phyloP scores from a whole-genome alignment of 2,329 filamentous ascomycete genomes.

The Sclerotinia nivalis region DNA sequence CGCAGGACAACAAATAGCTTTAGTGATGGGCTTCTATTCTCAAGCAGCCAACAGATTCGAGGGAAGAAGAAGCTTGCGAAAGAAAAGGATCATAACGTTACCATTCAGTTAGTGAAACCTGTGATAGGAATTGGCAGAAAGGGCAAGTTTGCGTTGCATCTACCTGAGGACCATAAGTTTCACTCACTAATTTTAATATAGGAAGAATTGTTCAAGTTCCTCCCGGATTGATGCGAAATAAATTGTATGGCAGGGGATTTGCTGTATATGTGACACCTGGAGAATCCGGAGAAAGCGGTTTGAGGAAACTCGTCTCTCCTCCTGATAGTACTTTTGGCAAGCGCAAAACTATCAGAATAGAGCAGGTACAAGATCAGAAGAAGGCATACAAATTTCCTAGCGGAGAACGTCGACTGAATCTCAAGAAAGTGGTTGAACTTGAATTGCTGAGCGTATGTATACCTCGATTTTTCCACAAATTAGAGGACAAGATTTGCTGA shows the following conservation, averaged over 20 bases:
- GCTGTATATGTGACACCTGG: conserved; percentile 53
- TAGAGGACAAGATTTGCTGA: conserved; percentile 25
- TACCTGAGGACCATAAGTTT: neutral
- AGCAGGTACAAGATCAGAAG: conserved; percentile 15
- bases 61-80: conserved; percentile 49
- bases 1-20: conserved; percentile 35
- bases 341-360: conserved; percentile 47
- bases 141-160: conserved; percentile 42
- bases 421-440: conserved; percentile 26
- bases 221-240: conserved; percentile 55
- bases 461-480: conserved; percentile 15
- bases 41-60: conserved; percentile 43
- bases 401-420: conserved; percentile 4
- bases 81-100: conserved; percentile 41
- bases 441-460: conserved; percentile 36
- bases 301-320: conserved; percentile 42
- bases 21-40: conserved; percentile 28
- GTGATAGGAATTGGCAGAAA: conserved; percentile 52
- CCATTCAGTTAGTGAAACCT: conserved; percentile 54
- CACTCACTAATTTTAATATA: conserved; percentile 35
- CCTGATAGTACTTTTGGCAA: conserved; percentile 22
- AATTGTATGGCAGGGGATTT: conserved; percentile 51
- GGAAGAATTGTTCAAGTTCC: conserved; percentile 54
- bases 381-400: neutral
- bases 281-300: conserved; percentile 48